Evolutionary conservation across 306 rosid species (phyloP).

Genomic region (Gillenia trifoliata): DNA sequence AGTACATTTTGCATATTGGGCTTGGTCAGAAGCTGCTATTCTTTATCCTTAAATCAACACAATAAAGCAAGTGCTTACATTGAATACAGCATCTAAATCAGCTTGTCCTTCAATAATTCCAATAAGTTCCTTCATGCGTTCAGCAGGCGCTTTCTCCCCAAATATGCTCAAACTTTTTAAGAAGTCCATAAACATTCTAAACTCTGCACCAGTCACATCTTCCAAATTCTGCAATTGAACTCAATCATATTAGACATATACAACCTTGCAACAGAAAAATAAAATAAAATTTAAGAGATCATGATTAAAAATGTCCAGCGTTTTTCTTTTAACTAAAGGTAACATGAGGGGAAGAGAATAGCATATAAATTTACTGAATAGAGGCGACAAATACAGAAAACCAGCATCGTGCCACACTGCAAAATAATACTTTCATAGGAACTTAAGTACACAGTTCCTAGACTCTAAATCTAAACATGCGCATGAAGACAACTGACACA

Average conservation of each 20-base stretch:
- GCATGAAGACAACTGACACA: slow-evolving; percentile 15
- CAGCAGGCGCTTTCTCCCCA: slow-evolving; percentile 84
- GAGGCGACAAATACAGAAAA: background rate
- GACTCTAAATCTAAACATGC: background rate
- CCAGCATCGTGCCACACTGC: background rate
- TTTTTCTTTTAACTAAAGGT: background rate
- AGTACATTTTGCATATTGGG: background rate
- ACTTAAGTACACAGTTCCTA: background rate
- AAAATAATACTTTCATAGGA: background rate
- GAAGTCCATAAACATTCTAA: slow-evolving; percentile 89
- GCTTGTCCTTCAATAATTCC: slow-evolving; percentile 97
- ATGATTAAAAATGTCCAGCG: background rate
- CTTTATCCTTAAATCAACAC: background rate
- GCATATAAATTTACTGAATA: background rate
- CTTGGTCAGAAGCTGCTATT: background rate
- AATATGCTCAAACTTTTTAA: slow-evolving; percentile 74
- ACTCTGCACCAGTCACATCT: slow-evolving; percentile 89
- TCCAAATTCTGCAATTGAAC: slow-evolving; percentile 63
- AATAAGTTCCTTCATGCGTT: slow-evolving; percentile 81
- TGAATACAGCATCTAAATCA: slow-evolving; percentile 78
- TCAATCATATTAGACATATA: slow-evolving; percentile 29
- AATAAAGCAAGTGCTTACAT: slow-evolving; percentile 41
- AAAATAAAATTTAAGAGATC: background rate
- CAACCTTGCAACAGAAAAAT: background rate
- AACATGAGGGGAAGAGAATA: background rate